phyloP scores from a whole-genome alignment of 257 asterid species.

The Scutellaria galericulata region DNA sequence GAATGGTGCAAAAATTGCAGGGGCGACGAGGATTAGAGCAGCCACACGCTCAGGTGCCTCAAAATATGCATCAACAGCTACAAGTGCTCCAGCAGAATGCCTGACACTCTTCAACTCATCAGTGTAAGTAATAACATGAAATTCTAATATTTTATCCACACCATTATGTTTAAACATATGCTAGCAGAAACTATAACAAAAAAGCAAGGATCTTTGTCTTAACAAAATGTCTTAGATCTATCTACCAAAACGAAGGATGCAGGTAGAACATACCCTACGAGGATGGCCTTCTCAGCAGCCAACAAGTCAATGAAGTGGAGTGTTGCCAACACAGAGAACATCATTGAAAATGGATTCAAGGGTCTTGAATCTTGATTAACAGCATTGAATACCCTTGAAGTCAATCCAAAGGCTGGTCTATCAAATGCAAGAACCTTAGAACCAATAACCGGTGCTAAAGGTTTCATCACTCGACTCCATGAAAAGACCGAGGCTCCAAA shows the following conservation, averaged over 20 bases:
- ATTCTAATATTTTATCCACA: conserved; percentile 8
- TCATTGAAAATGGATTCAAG: conserved; percentile 77
- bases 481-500: conserved; percentile 94
- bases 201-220: conserved; percentile 6
- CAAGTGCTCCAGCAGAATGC: conserved; percentile 96
- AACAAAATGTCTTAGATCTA: neutral
- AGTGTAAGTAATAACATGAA: conserved; percentile 27
- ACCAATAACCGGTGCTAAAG: conserved; percentile 57
- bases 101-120: conserved; percentile 52
- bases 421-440: conserved; percentile 92
- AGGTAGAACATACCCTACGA: conserved; percentile 76
- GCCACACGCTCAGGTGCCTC: conserved; percentile 93
- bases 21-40: conserved; percentile 91
- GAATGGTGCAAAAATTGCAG: conserved; percentile 84
- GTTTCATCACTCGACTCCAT: conserved; percentile 84
- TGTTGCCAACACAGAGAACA: conserved; percentile 77
- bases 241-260: neutral
- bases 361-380: conserved; percentile 50
- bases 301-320: conserved; percentile 73
- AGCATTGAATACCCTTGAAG: conserved; percentile 61
- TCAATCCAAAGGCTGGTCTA: conserved; percentile 96
- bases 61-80: conserved; percentile 87
- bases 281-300: conserved; percentile 77
- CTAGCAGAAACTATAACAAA: neutral
- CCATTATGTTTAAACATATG: neutral